phyloP scores from a whole-genome alignment of 257 asterid species.

The Lithospermum erythrorhizon region DNA sequence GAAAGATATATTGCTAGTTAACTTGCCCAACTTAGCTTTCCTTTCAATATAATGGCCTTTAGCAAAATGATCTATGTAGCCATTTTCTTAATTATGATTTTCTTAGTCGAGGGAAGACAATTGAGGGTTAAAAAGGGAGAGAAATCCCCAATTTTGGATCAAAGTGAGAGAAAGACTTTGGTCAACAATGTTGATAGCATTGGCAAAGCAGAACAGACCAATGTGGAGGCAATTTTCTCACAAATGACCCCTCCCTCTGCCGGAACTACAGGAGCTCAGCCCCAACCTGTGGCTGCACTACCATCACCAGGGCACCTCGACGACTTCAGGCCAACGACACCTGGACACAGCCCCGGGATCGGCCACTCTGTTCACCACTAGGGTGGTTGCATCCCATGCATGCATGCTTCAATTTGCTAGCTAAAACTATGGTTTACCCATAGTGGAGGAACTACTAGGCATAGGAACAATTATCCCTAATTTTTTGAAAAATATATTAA shows the following conservation, averaged over 20 bases:
- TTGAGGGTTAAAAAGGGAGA: slow-evolving; percentile 14
- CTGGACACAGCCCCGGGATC: slow-evolving; percentile 60
- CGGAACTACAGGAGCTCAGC: slow-evolving; percentile 10
- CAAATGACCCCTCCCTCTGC: slow-evolving; percentile 21
- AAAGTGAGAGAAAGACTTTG: background rate
- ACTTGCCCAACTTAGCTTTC: background rate
- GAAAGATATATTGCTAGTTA: no score
- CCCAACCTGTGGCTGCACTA: slow-evolving; percentile 23
- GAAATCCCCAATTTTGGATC: background rate
- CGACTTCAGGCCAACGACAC: slow-evolving; percentile 47
- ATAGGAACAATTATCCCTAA: no score
- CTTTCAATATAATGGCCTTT: slow-evolving; percentile 25
- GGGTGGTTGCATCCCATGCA: slow-evolving; percentile 6
- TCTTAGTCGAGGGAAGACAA: slow-evolving; percentile 29
- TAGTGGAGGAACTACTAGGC: no score
- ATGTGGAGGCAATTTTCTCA: slow-evolving; percentile 8
- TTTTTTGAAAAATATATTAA: no score
- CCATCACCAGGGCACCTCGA: slow-evolving; percentile 38
- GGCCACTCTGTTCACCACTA: slow-evolving; percentile 30
- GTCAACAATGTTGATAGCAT: slow-evolving; percentile 5
- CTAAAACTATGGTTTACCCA: no score
- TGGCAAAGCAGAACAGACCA: slow-evolving; percentile 2
- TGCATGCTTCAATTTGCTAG: background rate
- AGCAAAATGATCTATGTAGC: slow-evolving; percentile 17
- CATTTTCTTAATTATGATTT: slow-evolving; percentile 27